phyloP scores from a whole-genome alignment of 2,329 filamentous ascomycete genomes.

The Leptographium galeiforme region DNA sequence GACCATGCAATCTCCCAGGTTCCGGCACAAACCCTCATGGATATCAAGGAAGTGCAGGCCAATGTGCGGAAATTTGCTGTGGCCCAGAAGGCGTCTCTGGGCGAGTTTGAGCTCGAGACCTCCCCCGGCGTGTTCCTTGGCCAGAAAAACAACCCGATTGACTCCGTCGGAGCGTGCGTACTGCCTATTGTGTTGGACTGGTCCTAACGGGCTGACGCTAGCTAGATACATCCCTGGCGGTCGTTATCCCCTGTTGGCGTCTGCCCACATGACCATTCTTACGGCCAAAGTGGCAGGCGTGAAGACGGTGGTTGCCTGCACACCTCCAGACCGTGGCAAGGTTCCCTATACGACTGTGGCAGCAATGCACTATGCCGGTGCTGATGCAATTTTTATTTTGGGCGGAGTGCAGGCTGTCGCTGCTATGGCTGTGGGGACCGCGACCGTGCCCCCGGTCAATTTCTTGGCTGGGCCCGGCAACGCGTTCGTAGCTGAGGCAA shows the following conservation, averaged over 20 bases:
- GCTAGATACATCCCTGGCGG: slow-evolving; percentile 29
- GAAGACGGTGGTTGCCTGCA: slow-evolving; percentile 33
- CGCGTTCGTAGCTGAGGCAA: slow-evolving; percentile 40
- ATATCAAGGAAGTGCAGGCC: slow-evolving; percentile 28
- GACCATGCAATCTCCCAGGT: slow-evolving; percentile 28
- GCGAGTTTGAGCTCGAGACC: slow-evolving; percentile 38
- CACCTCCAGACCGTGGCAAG: slow-evolving; percentile 33
- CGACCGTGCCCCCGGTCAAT: slow-evolving; percentile 39
- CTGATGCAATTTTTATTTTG: slow-evolving; percentile 35
- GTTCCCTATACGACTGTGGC: slow-evolving; percentile 35
- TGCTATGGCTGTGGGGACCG: slow-evolving; percentile 44
- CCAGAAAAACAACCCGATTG: slow-evolving; percentile 35
- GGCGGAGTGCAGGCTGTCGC: slow-evolving; percentile 44
- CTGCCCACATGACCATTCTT: slow-evolving; percentile 41
- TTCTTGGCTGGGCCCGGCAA: slow-evolving; percentile 43
- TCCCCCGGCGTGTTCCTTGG: slow-evolving; percentile 35
- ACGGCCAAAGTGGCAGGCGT: slow-evolving; percentile 41
- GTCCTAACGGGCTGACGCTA: neutral
- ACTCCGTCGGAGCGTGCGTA: slow-evolving; percentile 28
- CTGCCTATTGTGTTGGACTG: too few relatives aligned
- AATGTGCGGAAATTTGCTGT: slow-evolving; percentile 36
- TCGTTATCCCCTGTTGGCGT: slow-evolving; percentile 37
- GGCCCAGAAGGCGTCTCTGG: slow-evolving; percentile 29
- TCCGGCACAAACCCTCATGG: slow-evolving; percentile 25
- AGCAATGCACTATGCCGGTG: slow-evolving; percentile 34